phyloP scores from a whole-genome alignment of 768 basidiomycete species.

The Phallus indusiatus region DNA sequence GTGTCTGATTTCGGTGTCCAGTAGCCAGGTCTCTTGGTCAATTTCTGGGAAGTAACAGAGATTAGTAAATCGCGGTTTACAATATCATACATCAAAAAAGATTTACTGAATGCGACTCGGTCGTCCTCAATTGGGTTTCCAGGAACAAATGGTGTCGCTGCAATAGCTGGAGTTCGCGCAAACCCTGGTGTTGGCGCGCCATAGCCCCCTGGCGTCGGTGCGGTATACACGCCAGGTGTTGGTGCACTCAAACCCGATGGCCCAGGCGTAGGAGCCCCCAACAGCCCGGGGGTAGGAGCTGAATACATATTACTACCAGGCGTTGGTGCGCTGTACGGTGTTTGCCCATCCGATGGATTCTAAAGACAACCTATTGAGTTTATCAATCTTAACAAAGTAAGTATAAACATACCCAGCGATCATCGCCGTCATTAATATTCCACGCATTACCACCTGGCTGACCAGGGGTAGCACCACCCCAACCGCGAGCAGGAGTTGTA shows the following conservation, averaged over 20 bases:
- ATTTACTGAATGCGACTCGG: not conserved
- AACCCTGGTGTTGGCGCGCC: slow-evolving; percentile 11
- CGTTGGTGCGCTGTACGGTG: slow-evolving; percentile 26
- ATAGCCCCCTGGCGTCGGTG: slow-evolving; percentile 12
- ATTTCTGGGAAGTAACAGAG: slow-evolving; percentile 28
- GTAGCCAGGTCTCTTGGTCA: slow-evolving; percentile 20
- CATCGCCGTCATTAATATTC: not conserved
- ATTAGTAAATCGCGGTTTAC: slow-evolving; percentile 34
- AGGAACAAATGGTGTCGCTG: slow-evolving; percentile 5
- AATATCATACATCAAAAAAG: slow-evolving; percentile 16
- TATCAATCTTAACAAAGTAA: not conserved
- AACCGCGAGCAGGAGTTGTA: slow-evolving; percentile 21
- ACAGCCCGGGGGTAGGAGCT: slow-evolving; percentile 7
- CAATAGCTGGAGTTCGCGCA: slow-evolving; percentile 8
- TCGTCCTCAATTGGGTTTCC: not conserved
- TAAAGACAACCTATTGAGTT: slow-evolving; percentile 1
- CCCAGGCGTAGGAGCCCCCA: slow-evolving; percentile 32
- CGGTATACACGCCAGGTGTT: slow-evolving; percentile 23
- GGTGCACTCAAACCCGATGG: slow-evolving; percentile 30
- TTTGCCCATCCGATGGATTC: slow-evolving; percentile 15
- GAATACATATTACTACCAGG: slow-evolving; percentile 15
- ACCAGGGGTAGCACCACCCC: slow-evolving; percentile 40
- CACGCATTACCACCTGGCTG: slow-evolving; percentile 12
- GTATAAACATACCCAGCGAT: not conserved
- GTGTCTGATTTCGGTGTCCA: slow-evolving; percentile 10